These are phyloP conservation scores for Marchantia paleacea DNA, from an alignment of 225 moss, liverwort and hornwort species.

Conservation along the genomic window DNA sequence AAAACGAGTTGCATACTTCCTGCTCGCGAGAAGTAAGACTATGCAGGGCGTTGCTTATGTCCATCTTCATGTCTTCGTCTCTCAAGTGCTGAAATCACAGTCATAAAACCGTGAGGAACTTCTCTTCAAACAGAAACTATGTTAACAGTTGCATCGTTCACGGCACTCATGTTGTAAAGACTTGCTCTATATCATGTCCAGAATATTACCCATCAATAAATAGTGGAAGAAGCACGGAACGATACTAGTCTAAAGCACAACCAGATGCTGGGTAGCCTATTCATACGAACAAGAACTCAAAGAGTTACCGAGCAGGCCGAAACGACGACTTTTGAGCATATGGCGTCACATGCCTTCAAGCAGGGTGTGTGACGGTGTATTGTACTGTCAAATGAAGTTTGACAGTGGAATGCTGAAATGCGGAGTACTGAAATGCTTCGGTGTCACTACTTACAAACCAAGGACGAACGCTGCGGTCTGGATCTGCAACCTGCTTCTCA, in stretches of 20 bases:
- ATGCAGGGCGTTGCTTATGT: slow-evolving; percentile 58
- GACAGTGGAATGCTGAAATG: not conserved
- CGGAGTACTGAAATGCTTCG: not conserved
- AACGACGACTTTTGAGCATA: too few relatives aligned
- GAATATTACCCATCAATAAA: not conserved
- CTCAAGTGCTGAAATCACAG: slow-evolving; percentile 41
- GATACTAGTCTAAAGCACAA: not conserved
- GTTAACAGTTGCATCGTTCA: not conserved
- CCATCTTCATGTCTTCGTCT: slow-evolving; percentile 59
- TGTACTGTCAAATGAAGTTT: too few relatives aligned
- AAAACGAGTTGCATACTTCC: slow-evolving; percentile 21
- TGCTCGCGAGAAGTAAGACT: slow-evolving; percentile 69
- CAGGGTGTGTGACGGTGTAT: too few relatives aligned
- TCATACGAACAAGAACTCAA: too few relatives aligned
- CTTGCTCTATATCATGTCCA: not conserved
- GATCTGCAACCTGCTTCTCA: slow-evolving; percentile 36
- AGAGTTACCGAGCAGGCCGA: too few relatives aligned
- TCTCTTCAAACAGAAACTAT: not conserved
- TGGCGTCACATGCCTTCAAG: too few relatives aligned
- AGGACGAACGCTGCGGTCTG: slow-evolving; percentile 17
- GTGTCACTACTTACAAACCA: slow-evolving; percentile 37
- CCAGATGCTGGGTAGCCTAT: not conserved
- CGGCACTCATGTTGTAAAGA: not conserved
- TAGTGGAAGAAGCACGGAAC: not conserved
- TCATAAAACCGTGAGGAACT: not conserved